phyloP scores from a whole-genome alignment of 1,139 yeast genomes.

The Lodderomyces theae region DNA sequence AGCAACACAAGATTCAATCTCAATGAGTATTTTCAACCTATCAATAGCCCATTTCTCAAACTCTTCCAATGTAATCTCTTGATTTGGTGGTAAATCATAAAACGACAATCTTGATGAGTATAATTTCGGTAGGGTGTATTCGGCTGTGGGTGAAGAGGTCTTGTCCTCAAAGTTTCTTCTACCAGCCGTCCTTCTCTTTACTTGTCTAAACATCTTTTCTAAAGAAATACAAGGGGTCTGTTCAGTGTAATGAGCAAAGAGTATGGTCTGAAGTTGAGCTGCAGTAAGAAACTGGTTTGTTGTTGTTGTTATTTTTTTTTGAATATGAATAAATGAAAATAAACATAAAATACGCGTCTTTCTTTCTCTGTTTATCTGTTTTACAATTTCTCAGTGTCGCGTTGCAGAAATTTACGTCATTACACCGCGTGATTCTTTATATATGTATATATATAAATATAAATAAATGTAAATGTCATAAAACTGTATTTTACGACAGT shows the following conservation, averaged over 20 bases:
- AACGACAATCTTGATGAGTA: slow-evolving; percentile 50
- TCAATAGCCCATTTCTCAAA: slow-evolving; percentile 97
- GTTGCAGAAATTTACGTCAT: too few species aligned
- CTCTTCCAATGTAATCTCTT: slow-evolving; percentile 85
- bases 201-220: slow-evolving; percentile 63
- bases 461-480: neutral
- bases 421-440: too few species aligned
- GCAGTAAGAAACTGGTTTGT: too few species aligned
- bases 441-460: too few species aligned
- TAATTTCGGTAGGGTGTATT: slow-evolving; percentile 14
- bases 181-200: slow-evolving; percentile 73
- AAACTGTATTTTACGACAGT: neutral
- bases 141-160: slow-evolving; percentile 34
- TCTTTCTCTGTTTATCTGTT: too few species aligned
- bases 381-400: too few species aligned
- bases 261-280: too few species aligned
- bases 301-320: too few species aligned
- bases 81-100: slow-evolving; percentile 71
- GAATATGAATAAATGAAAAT: too few species aligned
- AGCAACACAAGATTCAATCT: slow-evolving; percentile 72
- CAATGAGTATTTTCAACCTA: slow-evolving; percentile 76
- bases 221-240: neutral
- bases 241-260: too few species aligned
- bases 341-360: too few species aligned
- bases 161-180: slow-evolving; percentile 62